phyloP scores from a whole-genome alignment of 345 rosid genomes.

The Clarkia xantiana region DNA sequence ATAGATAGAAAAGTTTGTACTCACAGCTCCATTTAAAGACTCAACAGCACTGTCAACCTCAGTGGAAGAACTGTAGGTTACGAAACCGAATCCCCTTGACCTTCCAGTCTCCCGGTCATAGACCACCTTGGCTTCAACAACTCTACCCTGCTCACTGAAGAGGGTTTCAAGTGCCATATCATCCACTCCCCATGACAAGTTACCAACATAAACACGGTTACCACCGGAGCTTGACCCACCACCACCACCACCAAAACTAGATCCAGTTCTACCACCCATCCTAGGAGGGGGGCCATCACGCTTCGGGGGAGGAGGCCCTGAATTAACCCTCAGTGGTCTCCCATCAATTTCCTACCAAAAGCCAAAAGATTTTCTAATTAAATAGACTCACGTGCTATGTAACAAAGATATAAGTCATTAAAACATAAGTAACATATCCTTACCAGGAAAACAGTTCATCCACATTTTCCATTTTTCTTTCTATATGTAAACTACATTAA shows the following conservation, averaged over 20 bases:
- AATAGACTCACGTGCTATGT: neutral
- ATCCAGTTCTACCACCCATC: slow-evolving; percentile 17
- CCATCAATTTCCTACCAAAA: slow-evolving; percentile 75
- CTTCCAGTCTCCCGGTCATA: slow-evolving; percentile 91
- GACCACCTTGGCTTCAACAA: slow-evolving; percentile 81
- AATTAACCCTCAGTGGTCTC: slow-evolving; percentile 69
- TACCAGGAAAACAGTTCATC: too few species aligned
- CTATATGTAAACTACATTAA: too few species aligned
- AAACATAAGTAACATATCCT: too few species aligned
- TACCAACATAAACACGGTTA: slow-evolving; percentile 71
- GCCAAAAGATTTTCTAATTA: slow-evolving; percentile 4
- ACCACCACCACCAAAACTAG: slow-evolving; percentile 30
- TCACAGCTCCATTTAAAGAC: slow-evolving; percentile 70
- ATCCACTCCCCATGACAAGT: slow-evolving; percentile 92
- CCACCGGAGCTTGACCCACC: slow-evolving; percentile 21
- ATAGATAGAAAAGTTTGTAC: slow-evolving; percentile 11
- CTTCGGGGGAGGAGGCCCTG: slow-evolving; percentile 71
- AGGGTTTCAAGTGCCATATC: slow-evolving; percentile 65
- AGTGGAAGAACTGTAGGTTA: slow-evolving; percentile 58
- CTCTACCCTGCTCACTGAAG: slow-evolving; percentile 80
- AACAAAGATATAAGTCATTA: neutral
- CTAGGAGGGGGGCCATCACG: slow-evolving; percentile 31
- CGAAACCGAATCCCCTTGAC: slow-evolving; percentile 95
- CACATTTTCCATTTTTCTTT: too few species aligned
- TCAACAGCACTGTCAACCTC: slow-evolving; percentile 66